Percentiles rank a stretch among this genome's conserved stretches.
phyloP scores from a whole-genome alignment of 1,284 basidiomycete genomes.

The Rhodotorula mucilaginosa region DNA sequence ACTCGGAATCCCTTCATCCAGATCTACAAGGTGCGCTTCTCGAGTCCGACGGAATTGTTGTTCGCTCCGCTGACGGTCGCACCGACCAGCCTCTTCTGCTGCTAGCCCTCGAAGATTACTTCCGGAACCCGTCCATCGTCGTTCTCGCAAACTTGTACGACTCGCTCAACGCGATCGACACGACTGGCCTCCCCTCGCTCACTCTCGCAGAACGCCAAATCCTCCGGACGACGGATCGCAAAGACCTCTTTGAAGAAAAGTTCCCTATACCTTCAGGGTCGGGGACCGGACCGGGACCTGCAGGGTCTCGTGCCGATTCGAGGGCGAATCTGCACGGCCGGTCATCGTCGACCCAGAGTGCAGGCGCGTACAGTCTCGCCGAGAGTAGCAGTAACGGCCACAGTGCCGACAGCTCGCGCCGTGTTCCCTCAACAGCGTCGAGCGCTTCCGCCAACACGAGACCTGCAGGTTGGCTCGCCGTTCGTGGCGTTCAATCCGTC shows the following conservation, averaged over 20 bases:
- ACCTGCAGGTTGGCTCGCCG: not conserved
- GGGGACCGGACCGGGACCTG: not conserved
- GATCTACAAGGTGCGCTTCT: slow-evolving; percentile 78
- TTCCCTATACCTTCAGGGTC: slow-evolving; percentile 29
- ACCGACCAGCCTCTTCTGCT: slow-evolving; percentile 73
- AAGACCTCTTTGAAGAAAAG: slow-evolving; percentile 84
- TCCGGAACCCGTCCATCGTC: slow-evolving; percentile 78
- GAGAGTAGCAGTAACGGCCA: not conserved
- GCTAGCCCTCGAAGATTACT: slow-evolving; percentile 94
- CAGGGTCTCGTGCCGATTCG: slow-evolving; percentile 23
- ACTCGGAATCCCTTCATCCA: slow-evolving; percentile 94
- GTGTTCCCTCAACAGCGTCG: not conserved
- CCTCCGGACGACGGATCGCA: slow-evolving; percentile 82
- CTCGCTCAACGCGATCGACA: slow-evolving; percentile 85
- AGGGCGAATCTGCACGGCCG: not conserved
- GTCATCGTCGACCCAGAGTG: not conserved
- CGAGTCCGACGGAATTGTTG: too few species aligned
- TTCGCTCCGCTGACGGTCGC: too few species aligned
- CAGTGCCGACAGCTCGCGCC: not conserved
- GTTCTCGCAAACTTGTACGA: slow-evolving; percentile 85
- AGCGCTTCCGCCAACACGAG: not conserved
- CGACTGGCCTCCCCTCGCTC: slow-evolving; percentile 72
- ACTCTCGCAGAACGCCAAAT: slow-evolving; percentile 80
- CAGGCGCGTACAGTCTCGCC: not conserved
- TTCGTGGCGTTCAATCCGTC: not conserved